phyloP scores from a whole-genome alignment of 2,329 filamentous ascomycete species.

The Plenodomus tracheiphilus region DNA sequence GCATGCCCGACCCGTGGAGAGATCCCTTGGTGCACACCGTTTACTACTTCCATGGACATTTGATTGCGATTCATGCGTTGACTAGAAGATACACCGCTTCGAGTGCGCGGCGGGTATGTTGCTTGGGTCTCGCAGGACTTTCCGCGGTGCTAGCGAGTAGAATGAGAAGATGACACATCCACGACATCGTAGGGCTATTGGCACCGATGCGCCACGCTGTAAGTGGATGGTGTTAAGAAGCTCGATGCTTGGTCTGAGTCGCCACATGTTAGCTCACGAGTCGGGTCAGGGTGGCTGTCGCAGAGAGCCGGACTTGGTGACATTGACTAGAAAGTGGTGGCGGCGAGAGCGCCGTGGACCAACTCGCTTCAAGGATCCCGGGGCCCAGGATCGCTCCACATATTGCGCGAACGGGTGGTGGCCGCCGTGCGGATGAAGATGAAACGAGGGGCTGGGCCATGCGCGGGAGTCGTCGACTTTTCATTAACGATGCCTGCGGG shows the following conservation, averaged over 20 bases:
- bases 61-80: constrained; percentile 21
- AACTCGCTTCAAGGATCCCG: not conserved
- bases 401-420: constrained; percentile 20
- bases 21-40: constrained; percentile 3
- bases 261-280: not conserved
- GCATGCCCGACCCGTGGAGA: constrained; percentile 1
- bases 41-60: constrained; percentile 3
- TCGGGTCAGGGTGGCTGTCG: not conserved
- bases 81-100: not conserved
- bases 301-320: not conserved
- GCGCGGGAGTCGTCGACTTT: constrained; percentile 15
- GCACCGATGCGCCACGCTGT: not conserved
- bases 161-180: not conserved
- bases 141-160: constrained; percentile 1
- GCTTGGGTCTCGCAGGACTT: constrained; percentile 1
- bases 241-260: not conserved
- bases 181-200: not conserved
- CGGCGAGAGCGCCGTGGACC: constrained; percentile 1
- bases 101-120: too few relatives aligned
- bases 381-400: constrained; percentile 4
- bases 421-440: constrained; percentile 22
- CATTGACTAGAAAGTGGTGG: not conserved
- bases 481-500: constrained; percentile 28
- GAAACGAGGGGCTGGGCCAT: constrained; percentile 20
- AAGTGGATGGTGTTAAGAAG: constrained; percentile 5